Conservation (phyloP, 192 early-diverging fungal genomes). For the Backusella luteola region DNA sequence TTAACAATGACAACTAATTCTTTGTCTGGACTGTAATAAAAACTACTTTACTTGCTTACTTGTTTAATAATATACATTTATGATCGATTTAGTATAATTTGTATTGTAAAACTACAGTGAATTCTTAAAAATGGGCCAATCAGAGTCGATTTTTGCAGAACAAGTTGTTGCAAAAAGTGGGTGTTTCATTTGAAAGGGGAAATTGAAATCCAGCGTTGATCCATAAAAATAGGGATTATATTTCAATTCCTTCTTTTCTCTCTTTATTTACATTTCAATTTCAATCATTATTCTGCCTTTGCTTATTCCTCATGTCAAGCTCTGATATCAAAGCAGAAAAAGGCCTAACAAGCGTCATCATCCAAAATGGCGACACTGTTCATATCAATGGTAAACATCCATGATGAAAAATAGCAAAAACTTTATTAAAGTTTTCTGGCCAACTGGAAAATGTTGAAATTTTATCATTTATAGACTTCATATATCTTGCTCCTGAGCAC, state of each 20-base stretch:
- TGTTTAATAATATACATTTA: background rate
- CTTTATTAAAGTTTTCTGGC: background rate
- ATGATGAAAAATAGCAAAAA: background rate
- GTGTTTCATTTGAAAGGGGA: background rate
- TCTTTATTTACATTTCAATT: constrained; percentile 8
- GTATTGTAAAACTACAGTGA: too few species aligned
- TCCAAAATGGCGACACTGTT: constrained; percentile 11
- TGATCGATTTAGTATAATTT: too few species aligned
- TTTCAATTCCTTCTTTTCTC: background rate
- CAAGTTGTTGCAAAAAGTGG: background rate
- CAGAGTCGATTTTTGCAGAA: too few species aligned
- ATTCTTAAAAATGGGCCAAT: too few species aligned
- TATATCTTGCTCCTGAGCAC: constrained; percentile 72
- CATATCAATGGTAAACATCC: constrained; percentile 26
- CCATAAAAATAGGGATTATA: background rate
- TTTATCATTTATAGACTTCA: constrained; percentile 59
- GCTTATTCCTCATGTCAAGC: background rate
- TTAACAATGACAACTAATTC: background rate
- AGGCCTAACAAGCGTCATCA: background rate
- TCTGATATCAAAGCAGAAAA: constrained; percentile 1
- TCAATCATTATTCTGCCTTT: background rate
- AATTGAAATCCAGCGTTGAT: background rate
- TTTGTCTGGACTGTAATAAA: background rate
- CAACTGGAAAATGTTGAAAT: background rate
- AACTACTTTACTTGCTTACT: background rate